These are phyloP conservation scores for Populus trichocarpa DNA, from an alignment of 441 rosid genomes.

Conservation along the genomic window DNA sequence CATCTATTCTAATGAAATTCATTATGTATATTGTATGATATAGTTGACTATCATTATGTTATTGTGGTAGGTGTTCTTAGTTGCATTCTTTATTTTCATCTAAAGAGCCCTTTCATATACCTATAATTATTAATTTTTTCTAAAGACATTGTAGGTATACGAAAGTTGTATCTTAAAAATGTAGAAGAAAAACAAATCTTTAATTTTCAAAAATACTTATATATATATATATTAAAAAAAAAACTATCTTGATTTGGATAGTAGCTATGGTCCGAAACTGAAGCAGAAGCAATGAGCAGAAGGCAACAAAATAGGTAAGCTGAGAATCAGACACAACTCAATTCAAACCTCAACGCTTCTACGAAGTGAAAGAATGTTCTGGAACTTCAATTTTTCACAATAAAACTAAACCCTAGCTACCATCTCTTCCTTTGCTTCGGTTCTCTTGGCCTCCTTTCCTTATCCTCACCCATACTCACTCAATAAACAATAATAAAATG, in stretches of 20 bases:
- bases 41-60: too few species aligned
- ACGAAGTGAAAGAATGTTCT: conserved; percentile 57
- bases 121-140: too few species aligned
- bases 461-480: conserved; percentile 28
- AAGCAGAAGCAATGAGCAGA: background rate
- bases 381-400: conserved; percentile 36
- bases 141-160: too few species aligned
- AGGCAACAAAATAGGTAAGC: background rate
- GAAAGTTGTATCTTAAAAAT: too few species aligned
- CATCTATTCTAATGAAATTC: too few species aligned
- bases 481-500: conserved; percentile 28
- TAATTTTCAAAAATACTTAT: too few species aligned
- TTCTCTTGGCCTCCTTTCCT: conserved; percentile 28
- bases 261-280: background rate
- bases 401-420: conserved; percentile 38
- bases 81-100: too few species aligned
- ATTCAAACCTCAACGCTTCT: conserved; percentile 9
- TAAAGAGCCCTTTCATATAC: too few species aligned
- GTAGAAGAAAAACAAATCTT: too few species aligned
- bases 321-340: background rate
- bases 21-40: too few species aligned
- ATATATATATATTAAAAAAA: too few species aligned
- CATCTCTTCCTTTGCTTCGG: background rate
- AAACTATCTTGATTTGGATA: background rate
- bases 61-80: too few species aligned